phyloP scores from a whole-genome alignment of 768 basidiomycete genomes.

The Mrakia blollopis region DNA sequence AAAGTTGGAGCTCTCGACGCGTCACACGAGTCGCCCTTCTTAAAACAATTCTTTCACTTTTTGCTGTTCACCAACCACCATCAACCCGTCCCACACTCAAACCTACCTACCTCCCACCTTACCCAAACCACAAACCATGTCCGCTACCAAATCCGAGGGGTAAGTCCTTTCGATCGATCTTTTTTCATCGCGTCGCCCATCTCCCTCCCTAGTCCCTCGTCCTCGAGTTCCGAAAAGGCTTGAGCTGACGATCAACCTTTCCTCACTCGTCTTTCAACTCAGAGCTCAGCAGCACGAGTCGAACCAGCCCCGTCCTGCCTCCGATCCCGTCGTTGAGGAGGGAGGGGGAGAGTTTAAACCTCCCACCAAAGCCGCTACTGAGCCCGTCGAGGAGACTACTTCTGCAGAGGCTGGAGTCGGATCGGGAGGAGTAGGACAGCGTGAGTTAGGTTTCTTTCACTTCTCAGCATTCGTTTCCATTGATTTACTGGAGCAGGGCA shows the following conservation, averaged over 20 bases:
- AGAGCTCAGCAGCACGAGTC: slow-evolving; percentile 20
- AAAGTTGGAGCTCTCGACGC: background rate
- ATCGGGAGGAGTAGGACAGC: background rate
- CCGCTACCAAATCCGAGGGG: background rate
- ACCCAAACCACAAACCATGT: background rate
- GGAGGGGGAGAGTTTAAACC: slow-evolving; percentile 21
- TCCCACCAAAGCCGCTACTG: background rate
- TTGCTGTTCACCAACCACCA: background rate
- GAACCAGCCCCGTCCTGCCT: slow-evolving; percentile 22
- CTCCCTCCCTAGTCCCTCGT: no score
- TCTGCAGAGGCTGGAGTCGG: background rate
- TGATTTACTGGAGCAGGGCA: no score
- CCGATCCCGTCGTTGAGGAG: slow-evolving; percentile 21
- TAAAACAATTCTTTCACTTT: background rate
- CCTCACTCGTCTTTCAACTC: background rate
- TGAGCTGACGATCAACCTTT: background rate
- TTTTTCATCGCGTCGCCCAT: background rate
- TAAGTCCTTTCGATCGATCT: background rate
- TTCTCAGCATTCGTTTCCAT: background rate
- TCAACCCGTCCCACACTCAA: background rate
- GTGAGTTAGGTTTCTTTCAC: no score
- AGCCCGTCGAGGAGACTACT: background rate
- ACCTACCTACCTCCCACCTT: background rate
- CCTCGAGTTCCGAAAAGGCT: no score
- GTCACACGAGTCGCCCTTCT: background rate